A percentile compares a stretch with the other conserved stretches of the same genome.
phyloP scores from a whole-genome alignment of 2,329 filamentous ascomycete species.

The Colletotrichum sp. region DNA sequence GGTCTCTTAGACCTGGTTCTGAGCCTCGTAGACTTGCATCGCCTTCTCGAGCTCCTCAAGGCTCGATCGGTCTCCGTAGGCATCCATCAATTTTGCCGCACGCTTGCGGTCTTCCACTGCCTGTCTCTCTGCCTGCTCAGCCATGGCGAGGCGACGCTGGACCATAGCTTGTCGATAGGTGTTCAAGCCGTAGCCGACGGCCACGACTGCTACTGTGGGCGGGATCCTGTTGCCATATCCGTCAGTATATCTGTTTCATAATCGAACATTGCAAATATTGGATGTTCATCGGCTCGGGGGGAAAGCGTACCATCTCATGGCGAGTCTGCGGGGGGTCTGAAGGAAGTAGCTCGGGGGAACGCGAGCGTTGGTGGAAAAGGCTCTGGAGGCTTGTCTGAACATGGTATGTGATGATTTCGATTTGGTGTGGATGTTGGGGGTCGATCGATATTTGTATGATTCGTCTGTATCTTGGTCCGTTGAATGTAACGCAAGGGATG shows the following conservation, averaged over 20 bases:
- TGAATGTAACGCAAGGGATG: slow-evolving; percentile 10
- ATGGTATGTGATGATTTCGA: neutral
- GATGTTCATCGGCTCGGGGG: neutral
- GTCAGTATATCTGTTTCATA: neutral
- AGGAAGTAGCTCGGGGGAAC: slow-evolving; percentile 38
- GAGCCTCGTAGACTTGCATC: slow-evolving; percentile 48
- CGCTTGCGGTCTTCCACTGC: slow-evolving; percentile 38
- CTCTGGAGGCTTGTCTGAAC: slow-evolving; percentile 24
- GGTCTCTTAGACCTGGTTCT: slow-evolving; percentile 7
- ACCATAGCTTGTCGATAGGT: slow-evolving; percentile 32
- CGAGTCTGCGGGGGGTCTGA: slow-evolving; percentile 31
- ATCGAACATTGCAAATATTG: neutral
- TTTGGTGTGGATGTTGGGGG: neutral
- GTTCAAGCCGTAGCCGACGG: slow-evolving; percentile 39
- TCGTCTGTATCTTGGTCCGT: neutral
- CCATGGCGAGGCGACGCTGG: slow-evolving; percentile 29
- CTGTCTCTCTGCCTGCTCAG: slow-evolving; percentile 36
- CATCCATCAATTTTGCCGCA: slow-evolving; percentile 50
- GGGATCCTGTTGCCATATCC: slow-evolving; percentile 30
- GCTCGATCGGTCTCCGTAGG: slow-evolving; percentile 55
- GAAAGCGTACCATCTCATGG: slow-evolving; percentile 35
- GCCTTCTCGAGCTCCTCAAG: slow-evolving; percentile 54
- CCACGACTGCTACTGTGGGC: slow-evolving; percentile 34
- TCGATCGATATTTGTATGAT: neutral
- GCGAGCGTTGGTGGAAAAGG: slow-evolving; percentile 38